phyloP scores from a whole-genome alignment of 305 asterid species.

The Fraxinus albicans region DNA sequence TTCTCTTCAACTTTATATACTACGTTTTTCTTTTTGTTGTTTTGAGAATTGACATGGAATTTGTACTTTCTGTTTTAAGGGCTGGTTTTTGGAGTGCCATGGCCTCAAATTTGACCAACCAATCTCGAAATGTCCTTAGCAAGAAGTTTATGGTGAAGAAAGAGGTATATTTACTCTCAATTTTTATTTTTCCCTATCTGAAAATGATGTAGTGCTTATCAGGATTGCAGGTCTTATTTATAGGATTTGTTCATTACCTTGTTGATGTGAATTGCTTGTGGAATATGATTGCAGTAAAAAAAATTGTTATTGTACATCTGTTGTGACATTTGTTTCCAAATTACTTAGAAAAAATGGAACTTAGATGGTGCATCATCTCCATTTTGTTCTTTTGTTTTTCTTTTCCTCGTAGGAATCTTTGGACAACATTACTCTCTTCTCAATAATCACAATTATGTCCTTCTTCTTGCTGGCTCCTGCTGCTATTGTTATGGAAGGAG shows the following conservation, averaged over 20 bases:
- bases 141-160: conserved; percentile 60
- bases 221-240: background rate
- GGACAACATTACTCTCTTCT: conserved; percentile 55
- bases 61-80: conserved; percentile 24
- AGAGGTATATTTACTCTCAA: conserved; percentile 35
- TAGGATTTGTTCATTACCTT: background rate
- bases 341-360: background rate
- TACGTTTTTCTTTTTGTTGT: conserved; percentile 7
- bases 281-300: background rate
- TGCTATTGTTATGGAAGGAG: conserved; percentile 47
- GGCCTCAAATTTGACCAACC: conserved; percentile 59
- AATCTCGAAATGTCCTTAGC: conserved; percentile 58
- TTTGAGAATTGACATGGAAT: background rate
- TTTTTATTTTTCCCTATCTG: background rate
- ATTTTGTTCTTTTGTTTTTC: background rate
- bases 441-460: conserved; percentile 57
- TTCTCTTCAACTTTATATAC: background rate
- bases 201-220: background rate
- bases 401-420: conserved; percentile 40
- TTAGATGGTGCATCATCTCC: conserved; percentile 8
- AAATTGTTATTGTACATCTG: background rate
- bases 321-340: background rate
- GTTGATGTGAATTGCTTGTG: background rate
- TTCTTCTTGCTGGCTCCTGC: conserved; percentile 47
- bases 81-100: conserved; percentile 63